Base-by-base conservation (phyloP, 306 rosid genomes). In the Casuarina glauca region DNA sequence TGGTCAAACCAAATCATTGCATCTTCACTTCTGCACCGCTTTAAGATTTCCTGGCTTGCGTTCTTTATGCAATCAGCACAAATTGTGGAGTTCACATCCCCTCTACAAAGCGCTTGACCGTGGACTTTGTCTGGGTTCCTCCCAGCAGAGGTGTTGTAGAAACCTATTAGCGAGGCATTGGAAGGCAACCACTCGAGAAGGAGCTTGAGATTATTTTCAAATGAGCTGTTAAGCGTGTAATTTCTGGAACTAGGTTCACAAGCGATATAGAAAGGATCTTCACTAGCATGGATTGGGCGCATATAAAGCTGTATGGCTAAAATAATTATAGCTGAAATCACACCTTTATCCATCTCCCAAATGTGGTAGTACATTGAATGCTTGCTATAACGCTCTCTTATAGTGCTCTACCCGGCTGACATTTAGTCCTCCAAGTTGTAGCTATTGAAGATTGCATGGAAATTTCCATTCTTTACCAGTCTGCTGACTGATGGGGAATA, bases 61-160 rank as follows among this genome's bases (percentile, higher is more conserved):
- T 75, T 74, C 80, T 83, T 43, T 41, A 88, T 42, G 76, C 97
- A 89, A 26, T 72, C 44, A 58, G 44, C 41, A 55, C 97, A 91
- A 41, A 69, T 76, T 7, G 85, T 76, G 57, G 86, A 81, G 77
- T 82, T 77, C 5, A 82, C 82, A 69, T 91, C 94, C 44, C 97
- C 92, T 82, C 93, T 81, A 61, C 92, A 89, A 1, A 89, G 89
- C 82, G 89, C 81, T 76, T 81, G 92, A 54, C 91, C 97, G 15
- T 84, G 81, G 58, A 88, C 92, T 17, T 8, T 79, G 26, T 86
- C 76, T 6, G 2, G 3, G 12, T 57, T 55, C 7, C 81, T 58
- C 69, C 86, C 89, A 1, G 49, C 0, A 0, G 76, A 75, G 42
- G 82, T 60, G 77, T 74, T 64, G 55, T 80, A 81, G 83, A 74